phyloP scores from a whole-genome alignment of 1,139 yeast genomes.

The Entelexis paramagnoliae region DNA sequence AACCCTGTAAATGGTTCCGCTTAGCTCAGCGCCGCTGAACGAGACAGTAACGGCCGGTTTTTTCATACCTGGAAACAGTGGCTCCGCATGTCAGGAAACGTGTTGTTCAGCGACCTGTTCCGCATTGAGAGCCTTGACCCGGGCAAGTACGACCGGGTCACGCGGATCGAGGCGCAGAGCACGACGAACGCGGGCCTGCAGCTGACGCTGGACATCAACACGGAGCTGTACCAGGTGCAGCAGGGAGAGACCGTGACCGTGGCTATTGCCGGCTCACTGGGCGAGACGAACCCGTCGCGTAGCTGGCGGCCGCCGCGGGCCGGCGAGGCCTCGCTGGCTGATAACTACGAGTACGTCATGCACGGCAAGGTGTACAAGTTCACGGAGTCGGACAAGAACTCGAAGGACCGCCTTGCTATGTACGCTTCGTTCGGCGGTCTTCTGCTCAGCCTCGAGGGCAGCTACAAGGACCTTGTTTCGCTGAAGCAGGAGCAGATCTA shows the following conservation, averaged over 20 bases:
- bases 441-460: slow-evolving; percentile 88
- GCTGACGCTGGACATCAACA: slow-evolving; percentile 81
- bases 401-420: slow-evolving; percentile 59
- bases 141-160: slow-evolving; percentile 85
- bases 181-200: slow-evolving; percentile 75
- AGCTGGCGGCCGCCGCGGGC: slow-evolving; percentile 83
- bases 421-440: slow-evolving; percentile 95
- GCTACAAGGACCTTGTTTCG: slow-evolving; percentile 75
- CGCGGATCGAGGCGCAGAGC: slow-evolving; percentile 80
- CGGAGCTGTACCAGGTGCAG: slow-evolving; percentile 81
- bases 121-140: slow-evolving; percentile 74
- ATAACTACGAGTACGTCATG: slow-evolving; percentile 97
- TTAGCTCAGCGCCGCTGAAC: neutral
- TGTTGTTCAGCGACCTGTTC: slow-evolving; percentile 85
- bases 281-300: slow-evolving; percentile 44
- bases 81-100: slow-evolving; percentile 19
- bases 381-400: slow-evolving; percentile 52
- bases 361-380: slow-evolving; percentile 96
- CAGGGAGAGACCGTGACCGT: slow-evolving; percentile 75
- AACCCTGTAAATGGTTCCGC: neutral
- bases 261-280: slow-evolving; percentile 60
- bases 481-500: slow-evolving; percentile 93
- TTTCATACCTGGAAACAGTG: neutral
- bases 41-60: neutral
- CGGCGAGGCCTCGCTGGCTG: slow-evolving; percentile 78